A percentile compares a stretch with the other conserved stretches of the same genome.
phyloP scores from a whole-genome alignment of 2,329 filamentous ascomycete genomes.

The Didymella arachidicola region DNA sequence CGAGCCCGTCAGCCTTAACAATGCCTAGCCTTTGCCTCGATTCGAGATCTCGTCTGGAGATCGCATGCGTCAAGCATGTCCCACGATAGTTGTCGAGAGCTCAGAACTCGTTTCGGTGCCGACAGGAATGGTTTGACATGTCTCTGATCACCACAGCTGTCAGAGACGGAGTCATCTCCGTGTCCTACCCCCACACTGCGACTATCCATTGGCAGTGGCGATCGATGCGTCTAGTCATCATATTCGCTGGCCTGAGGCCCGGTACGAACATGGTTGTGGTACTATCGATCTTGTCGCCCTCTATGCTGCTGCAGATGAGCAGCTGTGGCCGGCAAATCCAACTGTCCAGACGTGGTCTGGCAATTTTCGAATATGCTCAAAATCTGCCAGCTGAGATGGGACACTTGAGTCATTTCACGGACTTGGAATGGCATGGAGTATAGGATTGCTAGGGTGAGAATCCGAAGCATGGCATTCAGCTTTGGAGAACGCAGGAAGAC shows the following conservation, averaged over 20 bases:
- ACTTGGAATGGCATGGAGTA: not conserved
- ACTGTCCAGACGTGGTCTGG: not conserved
- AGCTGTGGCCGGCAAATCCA: not conserved
- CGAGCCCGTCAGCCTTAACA: conserved; percentile 1
- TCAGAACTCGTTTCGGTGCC: not conserved
- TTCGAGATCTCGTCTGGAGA: not conserved
- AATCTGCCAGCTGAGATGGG: not conserved
- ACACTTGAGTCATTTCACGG: not conserved
- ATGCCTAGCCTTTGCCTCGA: not conserved
- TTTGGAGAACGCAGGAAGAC: no score
- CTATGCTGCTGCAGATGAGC: not conserved
- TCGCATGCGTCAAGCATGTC: not conserved
- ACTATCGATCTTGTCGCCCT: not conserved
- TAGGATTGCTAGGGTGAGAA: not conserved
- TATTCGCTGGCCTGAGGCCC: not conserved
- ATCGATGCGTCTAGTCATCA: not conserved
- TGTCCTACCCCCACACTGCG: not conserved
- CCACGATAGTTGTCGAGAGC: not conserved
- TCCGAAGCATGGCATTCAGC: not conserved
- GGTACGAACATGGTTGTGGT: not conserved
- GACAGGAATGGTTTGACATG: not conserved
- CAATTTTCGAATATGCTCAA: not conserved
- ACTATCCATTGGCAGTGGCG: not conserved
- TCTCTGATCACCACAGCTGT: conserved; percentile 8
- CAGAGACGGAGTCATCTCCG: not conserved